phyloP scores from a whole-genome alignment of 495 filamentous ascomycete genomes.

The Pyrenopolyporus hunteri region DNA sequence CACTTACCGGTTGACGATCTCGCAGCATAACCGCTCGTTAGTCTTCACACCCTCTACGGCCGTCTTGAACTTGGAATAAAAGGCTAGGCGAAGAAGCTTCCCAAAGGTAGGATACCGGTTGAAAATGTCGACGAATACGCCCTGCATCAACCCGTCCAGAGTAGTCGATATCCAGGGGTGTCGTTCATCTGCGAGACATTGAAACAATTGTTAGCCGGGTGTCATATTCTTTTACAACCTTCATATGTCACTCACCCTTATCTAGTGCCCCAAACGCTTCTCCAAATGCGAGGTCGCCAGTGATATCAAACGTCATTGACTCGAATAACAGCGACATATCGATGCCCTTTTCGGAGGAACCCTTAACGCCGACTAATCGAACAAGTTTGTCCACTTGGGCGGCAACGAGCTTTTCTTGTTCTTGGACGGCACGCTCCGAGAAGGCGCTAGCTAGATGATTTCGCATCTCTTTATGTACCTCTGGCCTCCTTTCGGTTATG shows the following conservation, averaged over 20 bases:
- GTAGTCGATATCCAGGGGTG: constrained; percentile 53
- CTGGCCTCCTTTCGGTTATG: constrained; percentile 37
- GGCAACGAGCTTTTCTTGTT: constrained; percentile 54
- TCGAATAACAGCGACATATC: constrained; percentile 21
- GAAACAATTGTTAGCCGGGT: background rate
- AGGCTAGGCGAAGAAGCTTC: constrained; percentile 1
- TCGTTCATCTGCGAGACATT: background rate
- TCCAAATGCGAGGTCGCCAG: constrained; percentile 56
- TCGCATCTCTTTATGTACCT: constrained; percentile 46
- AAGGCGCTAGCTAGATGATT: constrained; percentile 44
- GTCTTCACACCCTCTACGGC: background rate
- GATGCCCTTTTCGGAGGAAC: constrained; percentile 8
- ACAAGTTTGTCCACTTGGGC: constrained; percentile 14
- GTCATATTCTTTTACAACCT: background rate
- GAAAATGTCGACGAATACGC: constrained; percentile 13
- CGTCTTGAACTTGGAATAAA: constrained; percentile 7
- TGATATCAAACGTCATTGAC: constrained; percentile 53
- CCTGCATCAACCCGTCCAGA: constrained; percentile 48
- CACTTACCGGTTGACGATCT: constrained; percentile 32
- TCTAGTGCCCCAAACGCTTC: constrained; percentile 55
- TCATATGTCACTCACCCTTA: constrained; percentile 40
- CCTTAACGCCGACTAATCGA: constrained; percentile 1
- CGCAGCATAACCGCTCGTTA: constrained; percentile 27
- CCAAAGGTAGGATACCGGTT: constrained; percentile 6
- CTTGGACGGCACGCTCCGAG: constrained; percentile 45